A percentile compares a stretch with the other conserved stretches of the same genome.
These are phyloP conservation scores for Nymphaea colorata DNA, from an alignment of 164 flowering plant species.

Conservation along the genomic window DNA sequence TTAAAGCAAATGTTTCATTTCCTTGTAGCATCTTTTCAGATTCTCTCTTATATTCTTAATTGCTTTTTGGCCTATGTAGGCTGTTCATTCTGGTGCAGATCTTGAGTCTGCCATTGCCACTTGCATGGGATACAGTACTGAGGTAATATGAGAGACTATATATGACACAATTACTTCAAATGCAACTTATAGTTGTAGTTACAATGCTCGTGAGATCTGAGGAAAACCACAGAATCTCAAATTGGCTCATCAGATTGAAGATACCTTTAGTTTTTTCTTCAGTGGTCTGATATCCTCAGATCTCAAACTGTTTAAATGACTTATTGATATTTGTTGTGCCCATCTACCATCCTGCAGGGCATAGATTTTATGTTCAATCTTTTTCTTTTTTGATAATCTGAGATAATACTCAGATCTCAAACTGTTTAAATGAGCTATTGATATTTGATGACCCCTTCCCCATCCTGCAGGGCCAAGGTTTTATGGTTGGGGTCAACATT, in stretches of 20 bases:
- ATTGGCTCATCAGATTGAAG: background rate
- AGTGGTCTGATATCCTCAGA: too few relatives aligned
- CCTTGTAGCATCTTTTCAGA: background rate
- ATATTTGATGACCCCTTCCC: too few relatives aligned
- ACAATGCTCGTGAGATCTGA: background rate
- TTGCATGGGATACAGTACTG: slow-evolving; percentile 82
- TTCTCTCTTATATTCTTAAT: background rate
- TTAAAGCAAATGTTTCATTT: background rate
- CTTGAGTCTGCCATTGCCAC: slow-evolving; percentile 87
- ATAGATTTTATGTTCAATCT: too few relatives aligned
- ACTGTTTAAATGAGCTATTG: too few relatives aligned
- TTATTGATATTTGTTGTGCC: background rate
- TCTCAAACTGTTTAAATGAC: background rate
- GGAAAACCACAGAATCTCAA: background rate
- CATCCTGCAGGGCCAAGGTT: slow-evolving; percentile 72
- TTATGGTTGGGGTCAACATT: slow-evolving; percentile 95
- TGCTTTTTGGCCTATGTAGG: slow-evolving; percentile 30
- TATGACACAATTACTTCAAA: too few relatives aligned
- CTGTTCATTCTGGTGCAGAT: slow-evolving; percentile 99
- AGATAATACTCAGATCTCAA: too few relatives aligned
- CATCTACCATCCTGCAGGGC: too few relatives aligned
- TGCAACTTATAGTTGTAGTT: background rate
- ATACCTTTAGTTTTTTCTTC: background rate
- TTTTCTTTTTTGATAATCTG: too few relatives aligned
- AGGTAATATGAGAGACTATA: slow-evolving; percentile 33